Evolutionary conservation across 2,329 filamentous ascomycete species (phyloP), one percentile per base, ranked within the genome.

Genomic region (Cladophialophora psammophila): DNA sequence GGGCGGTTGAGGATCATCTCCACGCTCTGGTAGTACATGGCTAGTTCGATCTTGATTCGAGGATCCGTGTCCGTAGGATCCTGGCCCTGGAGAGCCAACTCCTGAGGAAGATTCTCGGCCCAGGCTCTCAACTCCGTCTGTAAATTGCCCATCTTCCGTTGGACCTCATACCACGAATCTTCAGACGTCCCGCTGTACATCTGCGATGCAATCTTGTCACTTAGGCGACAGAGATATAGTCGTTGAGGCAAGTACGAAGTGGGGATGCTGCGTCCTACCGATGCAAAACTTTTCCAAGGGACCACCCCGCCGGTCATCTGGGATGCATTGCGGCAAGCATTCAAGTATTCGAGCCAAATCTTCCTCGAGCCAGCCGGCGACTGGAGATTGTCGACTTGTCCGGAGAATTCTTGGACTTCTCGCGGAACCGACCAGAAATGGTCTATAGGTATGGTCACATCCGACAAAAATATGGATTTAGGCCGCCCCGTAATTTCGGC

Each of bases 1-100:
- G 73, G 75, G 7, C 75, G 72, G 60, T 74, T 65, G 35, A 75
- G 66, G 36, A 75, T 72, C 65, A 73, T 73, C 53, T 69, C 64
- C 9, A 73, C 57, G 63, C 75, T 76, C 62, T 74, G 63, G 59
- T 73, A 75, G 36, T 73, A 65, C 54, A 75, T 69, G 42, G 60
- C 61, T 32, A 76, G 56, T 54, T 73, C 68, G 50, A 74, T 62
- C 53, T 61, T 68, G 58, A 38, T 69, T 58, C 66, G 69, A 48
- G 64, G 68, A 58, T 68, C 71, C 35, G 42, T 67, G 52, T 55
- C 64, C 32, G 38, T 34, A 1, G 50, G 60, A 18, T n/a, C 48
- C 38, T 40, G 12, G 18, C 61, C 65, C 60, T 66, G 59, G 31
- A 62, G 56, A 38, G 42, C 57, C 8, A 69, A 63, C 10, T 69